Conservation (phyloP, 2,329 filamentous ascomycete species). For the Apiospora pterosperma region DNA sequence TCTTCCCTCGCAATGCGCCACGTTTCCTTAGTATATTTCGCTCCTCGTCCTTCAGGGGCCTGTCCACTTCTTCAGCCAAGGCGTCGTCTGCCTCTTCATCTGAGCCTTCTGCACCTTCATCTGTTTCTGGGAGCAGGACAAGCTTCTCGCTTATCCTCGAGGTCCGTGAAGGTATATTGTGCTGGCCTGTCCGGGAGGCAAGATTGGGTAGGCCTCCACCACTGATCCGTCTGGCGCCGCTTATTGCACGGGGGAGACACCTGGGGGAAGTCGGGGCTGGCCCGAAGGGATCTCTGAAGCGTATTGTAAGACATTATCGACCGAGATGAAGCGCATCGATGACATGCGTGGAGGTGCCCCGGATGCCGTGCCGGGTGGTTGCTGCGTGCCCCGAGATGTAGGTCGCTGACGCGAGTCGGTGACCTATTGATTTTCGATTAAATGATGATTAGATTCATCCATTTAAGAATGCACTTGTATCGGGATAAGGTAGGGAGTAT, state of each 20-base stretch:
- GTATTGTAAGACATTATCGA: conserved; percentile 94
- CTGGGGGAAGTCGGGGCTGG: conserved; percentile 73
- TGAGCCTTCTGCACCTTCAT: conserved; percentile 55
- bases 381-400: conserved; percentile 6
- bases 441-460: not conserved
- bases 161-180: conserved; percentile 74
- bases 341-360: conserved; percentile 14
- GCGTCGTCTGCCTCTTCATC: conserved; percentile 50
- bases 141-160: conserved; percentile 96
- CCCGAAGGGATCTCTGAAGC: conserved; percentile 93
- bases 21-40: conserved; percentile 59
- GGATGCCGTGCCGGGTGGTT: conserved; percentile 7
- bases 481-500: not conserved
- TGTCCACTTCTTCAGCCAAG: conserved; percentile 53
- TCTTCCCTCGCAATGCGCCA: conserved; percentile 70
- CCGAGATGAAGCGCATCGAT: conserved; percentile 73
- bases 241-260: conserved; percentile 44
- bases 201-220: conserved; percentile 41
- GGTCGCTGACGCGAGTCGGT: conserved; percentile 12
- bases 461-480: not conserved
- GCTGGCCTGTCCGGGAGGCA: conserved; percentile 45
- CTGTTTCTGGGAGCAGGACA: conserved; percentile 86
- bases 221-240: conserved; percentile 40
- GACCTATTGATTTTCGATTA: conserved; percentile 6
- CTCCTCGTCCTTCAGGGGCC: conserved; percentile 66